Evolutionary conservation across 2,329 filamentous ascomycete genomes (phyloP).

Genomic region (Paecilomyces dactylethromorphus): DNA sequence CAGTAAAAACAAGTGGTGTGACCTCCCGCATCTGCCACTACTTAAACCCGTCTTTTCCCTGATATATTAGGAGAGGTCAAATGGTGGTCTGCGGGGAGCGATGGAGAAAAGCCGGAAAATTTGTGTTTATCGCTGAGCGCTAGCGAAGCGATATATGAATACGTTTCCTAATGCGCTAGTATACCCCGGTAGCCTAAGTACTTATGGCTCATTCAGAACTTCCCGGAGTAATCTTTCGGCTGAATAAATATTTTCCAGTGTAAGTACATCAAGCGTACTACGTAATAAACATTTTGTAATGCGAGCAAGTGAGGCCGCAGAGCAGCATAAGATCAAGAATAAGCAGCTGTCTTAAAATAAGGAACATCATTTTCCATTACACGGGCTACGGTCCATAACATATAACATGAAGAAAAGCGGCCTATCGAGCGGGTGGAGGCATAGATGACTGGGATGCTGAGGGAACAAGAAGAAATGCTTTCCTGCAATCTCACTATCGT

Average conservation of each 20-base stretch:
- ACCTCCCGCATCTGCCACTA: not conserved
- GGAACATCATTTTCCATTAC: not conserved
- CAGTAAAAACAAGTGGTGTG: not conserved
- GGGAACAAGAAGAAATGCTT: not conserved
- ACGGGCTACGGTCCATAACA: too few species aligned
- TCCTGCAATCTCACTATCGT: not conserved
- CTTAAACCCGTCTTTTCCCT: too few species aligned
- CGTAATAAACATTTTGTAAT: not conserved
- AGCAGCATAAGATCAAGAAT: not conserved
- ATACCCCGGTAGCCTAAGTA: too few species aligned
- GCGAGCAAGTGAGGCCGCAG: not conserved
- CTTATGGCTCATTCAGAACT: too few species aligned
- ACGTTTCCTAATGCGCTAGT: too few species aligned
- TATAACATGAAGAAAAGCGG: not conserved
- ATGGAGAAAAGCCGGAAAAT: not conserved
- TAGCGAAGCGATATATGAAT: too few species aligned
- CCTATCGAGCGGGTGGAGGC: not conserved
- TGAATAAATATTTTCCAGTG: not conserved
- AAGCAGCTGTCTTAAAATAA: not conserved
- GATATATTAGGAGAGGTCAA: too few species aligned
- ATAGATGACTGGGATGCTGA: not conserved
- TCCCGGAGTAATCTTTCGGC: not conserved
- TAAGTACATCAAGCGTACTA: not conserved
- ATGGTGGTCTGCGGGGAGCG: not conserved
- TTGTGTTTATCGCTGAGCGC: too few species aligned